Evolutionary conservation across 352 stramenopile species (phyloP).

Genomic region (Pythium plurisporium): DNA sequence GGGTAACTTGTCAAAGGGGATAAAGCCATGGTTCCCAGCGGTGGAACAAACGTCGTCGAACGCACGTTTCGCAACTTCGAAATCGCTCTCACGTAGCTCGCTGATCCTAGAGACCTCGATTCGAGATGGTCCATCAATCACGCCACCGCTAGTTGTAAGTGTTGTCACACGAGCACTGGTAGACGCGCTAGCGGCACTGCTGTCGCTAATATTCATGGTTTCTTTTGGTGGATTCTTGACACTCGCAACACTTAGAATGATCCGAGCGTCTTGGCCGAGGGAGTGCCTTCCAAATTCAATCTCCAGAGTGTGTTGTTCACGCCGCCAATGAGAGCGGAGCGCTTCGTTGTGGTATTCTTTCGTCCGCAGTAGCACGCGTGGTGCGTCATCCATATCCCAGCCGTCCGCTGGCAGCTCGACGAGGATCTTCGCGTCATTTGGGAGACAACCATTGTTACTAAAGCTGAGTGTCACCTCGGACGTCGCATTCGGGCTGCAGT

Average conservation of each 20-base stretch:
- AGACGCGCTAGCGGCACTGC: not conserved
- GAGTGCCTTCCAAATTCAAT: slow-evolving; percentile 14
- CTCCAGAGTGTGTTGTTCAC: slow-evolving; percentile 51
- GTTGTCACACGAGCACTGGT: slow-evolving; percentile 37
- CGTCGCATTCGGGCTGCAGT: slow-evolving; percentile 36
- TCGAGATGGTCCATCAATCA: slow-evolving; percentile 55
- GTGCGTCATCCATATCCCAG: slow-evolving; percentile 56
- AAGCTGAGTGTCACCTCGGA: slow-evolving; percentile 63
- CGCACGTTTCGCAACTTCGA: slow-evolving; percentile 30
- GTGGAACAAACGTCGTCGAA: slow-evolving; percentile 21
- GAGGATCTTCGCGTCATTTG: slow-evolving; percentile 35
- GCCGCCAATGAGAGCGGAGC: slow-evolving; percentile 35
- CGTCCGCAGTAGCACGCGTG: slow-evolving; percentile 37
- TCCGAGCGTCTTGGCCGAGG: slow-evolving; percentile 1
- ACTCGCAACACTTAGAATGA: slow-evolving; percentile 36
- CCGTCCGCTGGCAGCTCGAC: slow-evolving; percentile 46
- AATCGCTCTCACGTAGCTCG: slow-evolving; percentile 56
- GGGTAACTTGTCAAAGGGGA: slow-evolving; percentile 26
- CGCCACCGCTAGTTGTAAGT: slow-evolving; percentile 36
- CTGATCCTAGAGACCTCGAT: slow-evolving; percentile 64
- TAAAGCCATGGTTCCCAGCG: slow-evolving; percentile 2
- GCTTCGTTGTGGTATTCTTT: slow-evolving; percentile 27
- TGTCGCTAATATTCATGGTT: slow-evolving; percentile 21
- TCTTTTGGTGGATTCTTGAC: slow-evolving; percentile 57
- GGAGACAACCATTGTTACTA: slow-evolving; percentile 33